phyloP scores from a whole-genome alignment of 441 rosid species.

The Corymbia citriodora region DNA sequence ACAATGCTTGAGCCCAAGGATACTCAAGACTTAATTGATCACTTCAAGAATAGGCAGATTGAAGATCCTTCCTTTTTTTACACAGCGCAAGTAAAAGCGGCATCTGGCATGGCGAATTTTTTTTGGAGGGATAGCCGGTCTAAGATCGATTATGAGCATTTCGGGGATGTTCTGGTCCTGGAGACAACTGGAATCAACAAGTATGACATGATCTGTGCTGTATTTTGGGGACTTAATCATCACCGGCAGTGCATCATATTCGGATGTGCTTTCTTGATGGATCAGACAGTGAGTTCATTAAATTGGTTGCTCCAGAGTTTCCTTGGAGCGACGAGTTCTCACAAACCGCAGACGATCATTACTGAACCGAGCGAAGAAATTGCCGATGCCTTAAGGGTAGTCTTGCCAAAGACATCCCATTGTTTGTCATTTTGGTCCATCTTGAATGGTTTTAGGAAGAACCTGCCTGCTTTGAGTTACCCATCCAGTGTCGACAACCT shows the following conservation, averaged over 20 bases:
- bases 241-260: not conserved
- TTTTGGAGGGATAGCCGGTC: too few species aligned
- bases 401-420: not conserved
- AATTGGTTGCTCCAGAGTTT: not conserved
- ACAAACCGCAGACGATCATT: not conserved
- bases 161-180: too few species aligned
- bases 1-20: too few species aligned
- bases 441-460: not conserved
- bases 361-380: not conserved
- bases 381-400: not conserved
- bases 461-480: not conserved
- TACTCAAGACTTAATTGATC: too few species aligned
- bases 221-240: not conserved
- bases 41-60: too few species aligned
- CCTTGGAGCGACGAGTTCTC: not conserved
- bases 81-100: too few species aligned
- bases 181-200: too few species aligned
- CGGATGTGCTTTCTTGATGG: not conserved
- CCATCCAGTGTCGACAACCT: not conserved
- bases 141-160: too few species aligned
- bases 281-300: accelerated
- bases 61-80: too few species aligned
- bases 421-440: not conserved
- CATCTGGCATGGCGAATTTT: too few species aligned
- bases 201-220: too few species aligned